phyloP scores from a whole-genome alignment of 805 yeast genomes.

The Suhomyces pyralidae region DNA sequence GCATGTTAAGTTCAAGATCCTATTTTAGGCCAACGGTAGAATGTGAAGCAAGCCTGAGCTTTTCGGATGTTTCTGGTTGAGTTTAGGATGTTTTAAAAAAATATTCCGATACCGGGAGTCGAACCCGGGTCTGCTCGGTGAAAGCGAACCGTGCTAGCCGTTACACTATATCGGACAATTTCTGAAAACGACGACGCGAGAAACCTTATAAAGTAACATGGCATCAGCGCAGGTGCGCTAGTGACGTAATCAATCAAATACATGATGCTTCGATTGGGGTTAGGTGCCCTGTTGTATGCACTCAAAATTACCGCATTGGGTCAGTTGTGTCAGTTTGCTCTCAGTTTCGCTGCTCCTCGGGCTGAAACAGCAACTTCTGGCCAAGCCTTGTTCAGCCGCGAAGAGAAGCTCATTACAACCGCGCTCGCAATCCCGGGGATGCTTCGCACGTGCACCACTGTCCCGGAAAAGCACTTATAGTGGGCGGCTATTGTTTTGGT shows the following conservation, averaged over 20 bases:
- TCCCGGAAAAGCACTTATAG: background rate
- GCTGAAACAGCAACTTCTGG: background rate
- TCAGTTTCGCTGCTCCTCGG: background rate
- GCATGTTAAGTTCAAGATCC: too few species aligned
- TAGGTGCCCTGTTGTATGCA: background rate
- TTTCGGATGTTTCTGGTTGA: too few species aligned
- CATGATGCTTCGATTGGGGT: too few species aligned
- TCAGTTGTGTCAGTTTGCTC: background rate
- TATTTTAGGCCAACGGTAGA: too few species aligned
- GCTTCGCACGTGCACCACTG: background rate
- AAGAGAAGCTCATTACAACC: background rate
- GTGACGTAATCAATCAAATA: too few species aligned
- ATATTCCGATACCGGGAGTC: slow-evolving; percentile 79
- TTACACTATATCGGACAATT: slow-evolving; percentile 66
- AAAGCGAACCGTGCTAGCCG: slow-evolving; percentile 84
- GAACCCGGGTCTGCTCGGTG: slow-evolving; percentile 86
- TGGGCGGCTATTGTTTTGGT: background rate
- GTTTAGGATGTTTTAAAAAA: background rate
- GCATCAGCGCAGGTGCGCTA: too few species aligned
- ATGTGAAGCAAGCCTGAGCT: too few species aligned
- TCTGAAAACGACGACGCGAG: background rate
- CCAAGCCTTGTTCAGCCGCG: background rate
- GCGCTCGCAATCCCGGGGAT: background rate
- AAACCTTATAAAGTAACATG: slow-evolving; percentile 10
- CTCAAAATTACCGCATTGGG: background rate